Base-by-base conservation (phyloP, 768 basidiomycete genomes). In the Pilatotrama ljubarskyi region DNA sequence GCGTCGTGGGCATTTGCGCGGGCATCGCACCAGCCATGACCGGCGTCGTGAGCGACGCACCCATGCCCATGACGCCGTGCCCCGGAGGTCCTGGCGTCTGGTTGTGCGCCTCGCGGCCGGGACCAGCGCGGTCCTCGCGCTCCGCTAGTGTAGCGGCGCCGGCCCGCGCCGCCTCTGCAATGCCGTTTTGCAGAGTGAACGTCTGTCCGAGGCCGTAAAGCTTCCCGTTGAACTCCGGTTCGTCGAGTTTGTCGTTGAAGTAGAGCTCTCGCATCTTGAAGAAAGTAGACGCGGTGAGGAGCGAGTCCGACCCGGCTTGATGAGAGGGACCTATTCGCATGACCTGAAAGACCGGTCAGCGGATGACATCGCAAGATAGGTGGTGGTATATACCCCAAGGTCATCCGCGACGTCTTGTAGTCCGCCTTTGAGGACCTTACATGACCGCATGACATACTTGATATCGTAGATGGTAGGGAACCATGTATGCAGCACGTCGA, bases 381-480 rank as follows among this genome's bases (percentile, higher is more conserved):
- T 55, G 20, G 13, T 42, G 26, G 40, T 37, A 10, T 87, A 64
- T 72, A 98, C 96, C 63, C 92, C 91, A 49, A 98, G 86, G 68
- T 95, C 93, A 68, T 98, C 95, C 41, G 96, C 95, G 26, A 98
- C 90, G 63, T 98, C 93, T 73, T 98, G 95, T 53, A 99, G 75
- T 8, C 95, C 95, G 70, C 95, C 92, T 64, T 91, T 81, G 54
- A 89, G 81, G 38, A 79, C 82, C 73, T 95, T 95, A 59, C 86
- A 89, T 62, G 83, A 84, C 66, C 93, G 87, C 86, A 96, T 94
- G 74, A 99, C 84, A 74, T 89, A 94, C 75, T 98, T 99, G 81
- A 98, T 94, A 74, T 99, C 97, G 74, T 97, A 98, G 44, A 97
- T 88, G 43, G 86, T 87, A 0, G 96, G 96, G 75, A 99, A 98